phyloP scores from a whole-genome alignment of 148 eudicot species.

The Suaeda aralocaspica region DNA sequence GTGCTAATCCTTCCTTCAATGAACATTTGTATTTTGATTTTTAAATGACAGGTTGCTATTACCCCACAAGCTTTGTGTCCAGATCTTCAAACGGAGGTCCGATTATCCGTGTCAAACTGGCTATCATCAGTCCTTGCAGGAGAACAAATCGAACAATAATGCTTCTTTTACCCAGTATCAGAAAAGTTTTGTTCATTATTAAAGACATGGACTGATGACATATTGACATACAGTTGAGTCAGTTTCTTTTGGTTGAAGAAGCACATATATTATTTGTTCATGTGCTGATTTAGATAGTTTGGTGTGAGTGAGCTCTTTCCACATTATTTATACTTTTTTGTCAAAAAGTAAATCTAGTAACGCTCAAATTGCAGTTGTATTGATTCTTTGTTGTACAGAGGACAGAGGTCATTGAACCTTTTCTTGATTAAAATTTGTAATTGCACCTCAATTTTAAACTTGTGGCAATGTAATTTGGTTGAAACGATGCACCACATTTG shows the following conservation, averaged over 20 bases:
- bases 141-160: constrained; percentile 30
- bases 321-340: not conserved
- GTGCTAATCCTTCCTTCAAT: not conserved
- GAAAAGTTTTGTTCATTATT: not conserved
- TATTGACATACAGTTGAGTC: not conserved
- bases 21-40: constrained; percentile 10
- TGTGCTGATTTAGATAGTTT: constrained; percentile 17
- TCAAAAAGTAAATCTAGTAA: not conserved
- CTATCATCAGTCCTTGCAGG: constrained; percentile 27
- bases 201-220: not conserved
- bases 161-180: not conserved
- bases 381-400: constrained; percentile 26
- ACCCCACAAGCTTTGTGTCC: constrained; percentile 38
- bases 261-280: constrained; percentile 17
- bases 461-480: constrained; percentile 1
- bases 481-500: not conserved
- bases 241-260: constrained; percentile 15
- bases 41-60: constrained; percentile 36
- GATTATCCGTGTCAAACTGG: constrained; percentile 41
- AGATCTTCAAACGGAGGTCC: constrained; percentile 32
- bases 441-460: not conserved
- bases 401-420: constrained; percentile 16
- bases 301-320: constrained; percentile 7
- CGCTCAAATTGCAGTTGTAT: constrained; percentile 4
- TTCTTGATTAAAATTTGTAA: constrained; percentile 6